Percentiles rank a stretch among this genome's conserved stretches.
These are phyloP conservation scores for Ustilago crameri DNA, from an alignment of 1,284 basidiomycete species.

Conservation along the genomic window DNA sequence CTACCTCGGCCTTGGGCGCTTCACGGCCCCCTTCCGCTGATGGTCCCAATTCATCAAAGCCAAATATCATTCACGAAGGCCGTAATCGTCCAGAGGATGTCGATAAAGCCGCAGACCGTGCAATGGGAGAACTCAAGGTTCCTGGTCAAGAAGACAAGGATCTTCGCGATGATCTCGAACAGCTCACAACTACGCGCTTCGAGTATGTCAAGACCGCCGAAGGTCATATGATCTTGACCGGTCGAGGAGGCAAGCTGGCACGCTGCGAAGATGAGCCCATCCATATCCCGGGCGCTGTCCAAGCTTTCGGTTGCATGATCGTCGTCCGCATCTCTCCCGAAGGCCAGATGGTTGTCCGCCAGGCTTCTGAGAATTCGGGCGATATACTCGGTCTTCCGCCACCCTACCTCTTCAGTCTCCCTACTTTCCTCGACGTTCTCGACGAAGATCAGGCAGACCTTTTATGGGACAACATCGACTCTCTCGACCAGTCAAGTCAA, in stretches of 20 bases:
- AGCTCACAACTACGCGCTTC: conserved; percentile 71
- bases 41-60: conserved; percentile 5
- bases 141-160: conserved; percentile 28
- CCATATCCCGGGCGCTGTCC: conserved; percentile 83
- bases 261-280: conserved; percentile 90
- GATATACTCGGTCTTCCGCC: conserved; percentile 81
- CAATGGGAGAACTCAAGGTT: conserved; percentile 34
- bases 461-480: conserved; percentile 82
- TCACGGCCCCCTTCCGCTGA: conserved; percentile 21
- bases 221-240: conserved; percentile 78
- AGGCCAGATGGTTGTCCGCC: conserved; percentile 76
- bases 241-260: conserved; percentile 77
- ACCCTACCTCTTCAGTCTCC: conserved; percentile 79
- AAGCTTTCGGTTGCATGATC: conserved; percentile 85
- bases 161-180: conserved; percentile 35
- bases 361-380: conserved; percentile 82
- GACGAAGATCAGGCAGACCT: conserved; percentile 78
- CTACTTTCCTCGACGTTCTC: conserved; percentile 81
- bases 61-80: conserved; percentile 24
- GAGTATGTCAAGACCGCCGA: conserved; percentile 77
- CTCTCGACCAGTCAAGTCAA: conserved; percentile 73
- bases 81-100: conserved; percentile 37
- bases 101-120: conserved; percentile 30
- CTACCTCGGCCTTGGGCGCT: not conserved
- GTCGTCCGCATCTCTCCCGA: conserved; percentile 78